These are phyloP conservation scores for Stephania cephalantha DNA, from an alignment of 164 flowering plant genomes.

Conservation along the genomic window DNA sequence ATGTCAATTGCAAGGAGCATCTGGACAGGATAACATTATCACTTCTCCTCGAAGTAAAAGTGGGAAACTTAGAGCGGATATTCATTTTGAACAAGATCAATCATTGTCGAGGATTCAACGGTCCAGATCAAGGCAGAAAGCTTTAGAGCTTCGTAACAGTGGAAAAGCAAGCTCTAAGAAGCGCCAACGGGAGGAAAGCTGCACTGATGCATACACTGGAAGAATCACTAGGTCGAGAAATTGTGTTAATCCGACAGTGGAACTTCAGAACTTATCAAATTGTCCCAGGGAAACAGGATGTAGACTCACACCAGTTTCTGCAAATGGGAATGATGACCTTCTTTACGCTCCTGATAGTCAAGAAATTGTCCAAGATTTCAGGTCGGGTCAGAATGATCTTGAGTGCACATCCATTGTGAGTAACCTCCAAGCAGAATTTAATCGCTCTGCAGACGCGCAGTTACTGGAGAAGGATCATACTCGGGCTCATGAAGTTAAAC, in stretches of 20 bases:
- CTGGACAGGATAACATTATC: constrained; percentile 3
- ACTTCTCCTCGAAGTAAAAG: constrained; percentile 36
- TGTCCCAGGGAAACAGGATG: constrained; percentile 7
- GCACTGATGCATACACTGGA: not conserved
- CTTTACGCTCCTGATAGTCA: constrained; percentile 7
- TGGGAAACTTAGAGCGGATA: constrained; percentile 17
- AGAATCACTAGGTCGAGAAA: constrained; percentile 18
- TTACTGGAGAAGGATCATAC: not conserved
- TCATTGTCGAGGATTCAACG: constrained; percentile 59
- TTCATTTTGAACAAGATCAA: constrained; percentile 21
- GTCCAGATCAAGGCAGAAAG: constrained; percentile 83
- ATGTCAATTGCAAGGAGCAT: not conserved
- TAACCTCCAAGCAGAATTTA: not conserved
- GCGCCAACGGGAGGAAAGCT: constrained; percentile 8
- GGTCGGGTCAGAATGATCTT: not conserved
- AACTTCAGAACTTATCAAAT: constrained; percentile 10
- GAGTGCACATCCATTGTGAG: not conserved
- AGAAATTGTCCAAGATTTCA: not conserved
- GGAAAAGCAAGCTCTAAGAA: constrained; percentile 32
- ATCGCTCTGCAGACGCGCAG: not conserved
- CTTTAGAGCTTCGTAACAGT: constrained; percentile 74
- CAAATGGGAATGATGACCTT: not conserved
- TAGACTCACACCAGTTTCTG: constrained; percentile 2
- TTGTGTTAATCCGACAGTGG: constrained; percentile 9
- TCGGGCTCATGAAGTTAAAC: too few relatives aligned